Conservation (phyloP, 169 alveolate species). For the Sarcocystis neurona region DNA sequence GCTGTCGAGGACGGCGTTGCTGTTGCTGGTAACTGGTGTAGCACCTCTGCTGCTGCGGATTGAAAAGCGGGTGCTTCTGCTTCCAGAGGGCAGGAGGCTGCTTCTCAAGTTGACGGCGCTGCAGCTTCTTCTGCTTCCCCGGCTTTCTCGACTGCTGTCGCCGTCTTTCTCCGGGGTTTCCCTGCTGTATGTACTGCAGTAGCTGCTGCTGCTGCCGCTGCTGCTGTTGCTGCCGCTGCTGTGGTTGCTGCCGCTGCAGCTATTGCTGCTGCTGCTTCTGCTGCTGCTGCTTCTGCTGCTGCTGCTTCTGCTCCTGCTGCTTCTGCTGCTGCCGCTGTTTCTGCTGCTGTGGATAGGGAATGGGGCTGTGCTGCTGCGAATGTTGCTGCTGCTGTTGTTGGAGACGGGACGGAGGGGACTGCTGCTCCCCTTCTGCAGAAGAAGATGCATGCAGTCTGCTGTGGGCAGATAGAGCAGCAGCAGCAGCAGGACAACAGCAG, state of each 20-base stretch:
- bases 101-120: background rate
- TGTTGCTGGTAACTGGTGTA: background rate
- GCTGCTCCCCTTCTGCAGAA: background rate
- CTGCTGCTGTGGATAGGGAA: slow-evolving; percentile 19
- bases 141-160: background rate
- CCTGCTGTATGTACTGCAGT: background rate
- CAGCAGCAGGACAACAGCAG: too few species aligned
- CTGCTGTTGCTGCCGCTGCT: background rate
- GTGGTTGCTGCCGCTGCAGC: slow-evolving; percentile 36
- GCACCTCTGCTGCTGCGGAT: slow-evolving; percentile 32
- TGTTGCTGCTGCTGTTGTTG: slow-evolving; percentile 4
- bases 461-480: background rate
- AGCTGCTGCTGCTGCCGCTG: slow-evolving; percentile 21
- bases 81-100: background rate
- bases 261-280: slow-evolving; percentile 9
- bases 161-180: background rate
- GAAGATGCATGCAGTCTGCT: background rate
- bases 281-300: too few species aligned
- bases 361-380: background rate
- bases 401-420: background rate
- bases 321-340: background rate
- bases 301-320: too few species aligned
- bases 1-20: background rate
- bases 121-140: background rate
- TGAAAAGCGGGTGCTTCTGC: background rate